Base-by-base conservation (phyloP, 768 basidiomycete species). In the Rhodosporidiobolus odoratus region DNA sequence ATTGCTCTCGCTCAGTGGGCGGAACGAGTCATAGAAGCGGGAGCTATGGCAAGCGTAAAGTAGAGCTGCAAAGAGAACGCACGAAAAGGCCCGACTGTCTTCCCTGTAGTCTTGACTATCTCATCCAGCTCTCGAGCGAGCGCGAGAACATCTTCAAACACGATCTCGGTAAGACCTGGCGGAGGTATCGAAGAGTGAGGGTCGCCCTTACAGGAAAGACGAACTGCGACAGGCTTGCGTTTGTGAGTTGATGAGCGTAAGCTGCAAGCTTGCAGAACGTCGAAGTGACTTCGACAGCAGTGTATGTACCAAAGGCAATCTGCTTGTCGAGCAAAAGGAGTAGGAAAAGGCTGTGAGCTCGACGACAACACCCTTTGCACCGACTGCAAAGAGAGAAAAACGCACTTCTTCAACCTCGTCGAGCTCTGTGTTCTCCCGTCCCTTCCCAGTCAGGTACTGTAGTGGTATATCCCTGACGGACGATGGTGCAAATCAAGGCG, bases 141-240 rank as follows among this genome's bases (percentile, higher is more conserved):
- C 23, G 79, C 80, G 4, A 90, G 81, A 1, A 88, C 91, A 12
- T 84, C 82, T 27, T 90, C 87, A 59, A 90, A 83, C 75, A 89
- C 90, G n/a, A 90, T 86, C 78, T 91, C 90, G 0, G 90, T 91
- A 45, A 92, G 77, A 70, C 89, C 90, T 17, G 86, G 86, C 88
- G 90, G 34, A 9, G 13, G 40, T 30, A 47, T 15, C 41, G 40
- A 21, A 30, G 34, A 62, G n/a, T 19, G 30, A 15, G 48, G 48
- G 12, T 9, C 48, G 48, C 7, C 48, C 23, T 8, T 23, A 50
- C 21, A 19, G 15, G 32, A 12, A 16, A 30, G 43, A 48, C 57
- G 54, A 23, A 25, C 45, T 9, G n/a, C 21, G 21, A 50, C 48
- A n/a, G n/a, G n/a, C 48, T n/a, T n/a, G n/a, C 62, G 25, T 30